Conservation (phyloP, 371 early-diverging fungal genomes). For the Mucor mucedo region DNA sequence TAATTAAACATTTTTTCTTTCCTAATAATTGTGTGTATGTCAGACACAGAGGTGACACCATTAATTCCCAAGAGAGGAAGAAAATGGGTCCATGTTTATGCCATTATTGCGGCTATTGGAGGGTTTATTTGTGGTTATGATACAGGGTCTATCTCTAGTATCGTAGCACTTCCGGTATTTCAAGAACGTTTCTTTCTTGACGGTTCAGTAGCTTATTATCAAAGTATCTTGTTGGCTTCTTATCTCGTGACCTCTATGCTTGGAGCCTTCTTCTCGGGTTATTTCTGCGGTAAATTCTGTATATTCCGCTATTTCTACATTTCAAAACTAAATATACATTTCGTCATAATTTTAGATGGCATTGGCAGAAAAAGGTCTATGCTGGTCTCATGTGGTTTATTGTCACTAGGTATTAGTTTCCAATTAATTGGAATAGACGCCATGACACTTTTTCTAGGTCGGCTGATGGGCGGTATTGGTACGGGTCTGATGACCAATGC, state of each 20-base stretch:
- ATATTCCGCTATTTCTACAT: background rate
- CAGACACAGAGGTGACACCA: slow-evolving; percentile 14
- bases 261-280: slow-evolving; percentile 47
- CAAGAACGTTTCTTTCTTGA: slow-evolving; percentile 20
- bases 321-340: background rate
- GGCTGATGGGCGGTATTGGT: slow-evolving; percentile 46
- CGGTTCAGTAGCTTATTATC: slow-evolving; percentile 41
- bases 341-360: slow-evolving; percentile 26
- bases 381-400: slow-evolving; percentile 29
- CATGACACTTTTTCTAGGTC: slow-evolving; percentile 32
- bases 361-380: slow-evolving; percentile 45
- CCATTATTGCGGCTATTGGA: slow-evolving; percentile 21
- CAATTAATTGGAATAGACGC: slow-evolving; percentile 38
- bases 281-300: slow-evolving; percentile 38
- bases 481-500: slow-evolving; percentile 50
- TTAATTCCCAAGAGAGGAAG: slow-evolving; percentile 2
- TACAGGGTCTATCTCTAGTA: slow-evolving; percentile 25
- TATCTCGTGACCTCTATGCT: slow-evolving; percentile 47
- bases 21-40: background rate
- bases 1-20: no score
- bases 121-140: slow-evolving; percentile 26
- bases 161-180: slow-evolving; percentile 26
- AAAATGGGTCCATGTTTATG: slow-evolving; percentile 6
- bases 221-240: slow-evolving; percentile 41
- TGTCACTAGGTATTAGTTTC: slow-evolving; percentile 38